phyloP scores from a whole-genome alignment of 768 basidiomycete species.

The Mycena belliarum region DNA sequence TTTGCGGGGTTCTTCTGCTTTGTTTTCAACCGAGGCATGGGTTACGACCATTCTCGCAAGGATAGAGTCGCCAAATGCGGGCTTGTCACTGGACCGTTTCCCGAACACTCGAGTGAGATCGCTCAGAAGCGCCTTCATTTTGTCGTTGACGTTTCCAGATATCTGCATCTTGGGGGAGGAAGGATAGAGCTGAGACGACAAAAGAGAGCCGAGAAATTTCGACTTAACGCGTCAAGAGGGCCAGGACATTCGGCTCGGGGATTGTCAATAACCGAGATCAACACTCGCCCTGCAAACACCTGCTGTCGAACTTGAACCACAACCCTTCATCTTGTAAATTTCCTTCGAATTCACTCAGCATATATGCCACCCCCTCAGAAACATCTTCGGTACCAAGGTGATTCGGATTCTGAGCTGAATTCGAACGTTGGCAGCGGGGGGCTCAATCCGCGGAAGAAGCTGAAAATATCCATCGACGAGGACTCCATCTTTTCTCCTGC shows the following conservation, averaged over 20 bases:
- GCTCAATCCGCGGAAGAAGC: background rate
- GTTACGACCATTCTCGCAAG: slow-evolving; percentile 32
- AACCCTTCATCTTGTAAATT: background rate
- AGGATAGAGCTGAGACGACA: no score
- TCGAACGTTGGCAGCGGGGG: background rate
- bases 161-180: background rate
- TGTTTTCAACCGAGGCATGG: slow-evolving; percentile 44
- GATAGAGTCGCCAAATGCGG: slow-evolving; percentile 17
- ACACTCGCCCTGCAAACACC: no score
- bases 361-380: background rate
- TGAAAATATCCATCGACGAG: background rate
- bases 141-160: slow-evolving; percentile 27
- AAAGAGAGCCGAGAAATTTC: no score
- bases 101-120: slow-evolving; percentile 7
- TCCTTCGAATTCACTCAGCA: no score
- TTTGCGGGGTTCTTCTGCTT: slow-evolving; percentile 45
- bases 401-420: background rate
- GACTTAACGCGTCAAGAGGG: no score
- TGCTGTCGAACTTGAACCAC: background rate
- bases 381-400: background rate
- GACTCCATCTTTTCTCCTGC: background rate
- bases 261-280: no score
- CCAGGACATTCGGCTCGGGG: no score
- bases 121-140: slow-evolving; percentile 26
- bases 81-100: background rate